A percentile compares a stretch with the other conserved stretches of the same genome.
phyloP scores from a whole-genome alignment of 306 rosid species.

The Casuarina equisetifolia region DNA sequence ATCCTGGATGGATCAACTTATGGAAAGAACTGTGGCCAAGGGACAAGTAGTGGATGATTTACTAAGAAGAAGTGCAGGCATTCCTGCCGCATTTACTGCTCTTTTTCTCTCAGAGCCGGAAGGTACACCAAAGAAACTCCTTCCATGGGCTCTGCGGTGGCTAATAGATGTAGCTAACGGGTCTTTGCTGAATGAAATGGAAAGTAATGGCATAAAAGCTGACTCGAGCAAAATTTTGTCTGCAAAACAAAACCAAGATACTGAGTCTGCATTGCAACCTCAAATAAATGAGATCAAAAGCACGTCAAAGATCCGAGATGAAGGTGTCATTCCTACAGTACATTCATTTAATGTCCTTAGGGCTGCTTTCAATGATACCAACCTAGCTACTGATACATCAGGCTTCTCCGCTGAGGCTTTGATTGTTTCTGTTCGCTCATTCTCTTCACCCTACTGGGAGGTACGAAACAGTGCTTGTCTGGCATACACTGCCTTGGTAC shows the following conservation, averaged over 20 bases:
- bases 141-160: constrained; percentile 86
- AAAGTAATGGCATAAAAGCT: constrained; percentile 40
- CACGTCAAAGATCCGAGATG: constrained; percentile 79
- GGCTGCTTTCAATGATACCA: constrained; percentile 94
- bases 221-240: constrained; percentile 34
- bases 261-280: constrained; percentile 23
- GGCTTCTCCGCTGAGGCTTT: constrained; percentile 96
- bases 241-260: constrained; percentile 32
- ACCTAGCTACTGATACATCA: constrained; percentile 87
- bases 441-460: constrained; percentile 97
- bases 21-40: constrained; percentile 86
- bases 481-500: constrained; percentile 90
- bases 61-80: constrained; percentile 98
- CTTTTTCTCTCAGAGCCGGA: constrained; percentile 98
- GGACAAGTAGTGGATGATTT: constrained; percentile 89
- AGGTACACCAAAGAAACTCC: constrained; percentile 96
- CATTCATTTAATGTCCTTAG: constrained; percentile 87
- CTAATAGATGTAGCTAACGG: constrained; percentile 78
- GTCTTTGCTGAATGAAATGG: constrained; percentile 52
- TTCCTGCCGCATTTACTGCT: constrained; percentile 95
- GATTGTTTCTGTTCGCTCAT: constrained; percentile 68
- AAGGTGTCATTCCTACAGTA: constrained; percentile 96
- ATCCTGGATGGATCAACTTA: constrained; percentile 95
- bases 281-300: constrained; percentile 44
- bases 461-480: constrained; percentile 92